Evolutionary conservation across 257 asterid genomes (phyloP), one percentile per base, ranked within the genome.

Genomic region (Euphrasia confusa): DNA sequence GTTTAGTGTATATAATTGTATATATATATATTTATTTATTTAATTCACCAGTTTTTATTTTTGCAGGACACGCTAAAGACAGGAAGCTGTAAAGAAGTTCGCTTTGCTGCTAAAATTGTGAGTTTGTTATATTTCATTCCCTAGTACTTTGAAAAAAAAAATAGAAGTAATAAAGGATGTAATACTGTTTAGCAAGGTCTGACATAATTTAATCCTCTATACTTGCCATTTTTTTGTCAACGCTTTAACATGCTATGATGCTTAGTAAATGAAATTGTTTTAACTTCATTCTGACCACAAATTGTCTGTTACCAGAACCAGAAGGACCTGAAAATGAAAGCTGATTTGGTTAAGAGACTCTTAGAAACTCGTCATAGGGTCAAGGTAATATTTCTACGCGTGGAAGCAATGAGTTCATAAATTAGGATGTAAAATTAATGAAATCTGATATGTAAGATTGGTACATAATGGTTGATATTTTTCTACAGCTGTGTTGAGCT

Each of bases 341-440:
- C 93, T 71, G 88, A 89, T 73, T 72, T 66, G 66, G 91, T 57
- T 44, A 89, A 72, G 80, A 79, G 94, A 79, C 88, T 83, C 61
- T 73, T 92, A 88, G 96, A 89, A 64, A 80, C 77, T 40, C 94
- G 96, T 39, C 71, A 83, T 79, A 84, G 94, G 17, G 95, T 93
- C 72, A 89, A 89, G 96, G 99, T 87, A 80, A 68, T 68, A 49
- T 49, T 71, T 76, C 35, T 44, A 26, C 62, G 10, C 37, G 44
- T 10, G 7, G 65, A 63, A 12, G 37, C 50, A 59, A 18, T 47
- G 47, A 58, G 68, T 17, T 14, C 61, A 57, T 60, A 53, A 59
- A 60, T 39, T 15, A 14, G 35, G 65, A 44, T 53, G 37, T 30
- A 42, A 37, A 37, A 68, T 39, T 54, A 40, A 14, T 24, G 57